Evolutionary conservation across 257 asterid species (phyloP).

Genomic region (Galeopsis tetrahit): DNA sequence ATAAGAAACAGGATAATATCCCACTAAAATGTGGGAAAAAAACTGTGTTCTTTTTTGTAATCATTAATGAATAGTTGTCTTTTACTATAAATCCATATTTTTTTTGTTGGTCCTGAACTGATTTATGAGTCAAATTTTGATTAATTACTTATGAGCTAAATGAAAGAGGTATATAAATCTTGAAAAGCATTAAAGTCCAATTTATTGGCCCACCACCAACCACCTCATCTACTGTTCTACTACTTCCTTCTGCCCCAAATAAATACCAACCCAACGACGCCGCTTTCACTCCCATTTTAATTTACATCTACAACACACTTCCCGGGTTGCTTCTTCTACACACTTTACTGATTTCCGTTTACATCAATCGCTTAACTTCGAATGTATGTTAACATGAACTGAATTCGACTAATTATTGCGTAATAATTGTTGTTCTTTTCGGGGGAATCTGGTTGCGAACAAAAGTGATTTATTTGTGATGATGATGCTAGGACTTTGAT

Average conservation of each 20-base stretch:
- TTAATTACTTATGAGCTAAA: background rate
- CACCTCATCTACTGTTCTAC: slow-evolving; percentile 41
- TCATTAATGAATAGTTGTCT: background rate
- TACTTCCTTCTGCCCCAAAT: slow-evolving; percentile 23
- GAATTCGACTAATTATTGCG: slow-evolving; percentile 23
- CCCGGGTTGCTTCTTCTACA: slow-evolving; percentile 64
- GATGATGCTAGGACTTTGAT: slow-evolving; percentile 31
- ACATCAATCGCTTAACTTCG: slow-evolving; percentile 35
- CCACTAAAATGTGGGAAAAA: too few relatives aligned
- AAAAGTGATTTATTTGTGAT: background rate
- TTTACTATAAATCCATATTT: background rate
- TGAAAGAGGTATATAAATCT: background rate
- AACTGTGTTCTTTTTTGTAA: background rate
- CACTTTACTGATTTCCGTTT: slow-evolving; percentile 29
- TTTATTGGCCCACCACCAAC: slow-evolving; percentile 27
- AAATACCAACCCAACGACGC: slow-evolving; percentile 55
- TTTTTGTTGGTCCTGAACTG: background rate
- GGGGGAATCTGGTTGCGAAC: slow-evolving; percentile 11
- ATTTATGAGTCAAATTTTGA: background rate
- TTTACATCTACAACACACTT: slow-evolving; percentile 44
- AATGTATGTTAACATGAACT: slow-evolving; percentile 34
- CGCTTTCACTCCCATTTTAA: slow-evolving; percentile 52
- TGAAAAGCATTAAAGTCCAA: background rate
- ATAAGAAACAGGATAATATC: background rate
- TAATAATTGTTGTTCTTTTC: slow-evolving; percentile 13